These are phyloP conservation scores for Nannochloropsis granulata DNA, from an alignment of 108 stramenopile species.

Conservation along the genomic window DNA sequence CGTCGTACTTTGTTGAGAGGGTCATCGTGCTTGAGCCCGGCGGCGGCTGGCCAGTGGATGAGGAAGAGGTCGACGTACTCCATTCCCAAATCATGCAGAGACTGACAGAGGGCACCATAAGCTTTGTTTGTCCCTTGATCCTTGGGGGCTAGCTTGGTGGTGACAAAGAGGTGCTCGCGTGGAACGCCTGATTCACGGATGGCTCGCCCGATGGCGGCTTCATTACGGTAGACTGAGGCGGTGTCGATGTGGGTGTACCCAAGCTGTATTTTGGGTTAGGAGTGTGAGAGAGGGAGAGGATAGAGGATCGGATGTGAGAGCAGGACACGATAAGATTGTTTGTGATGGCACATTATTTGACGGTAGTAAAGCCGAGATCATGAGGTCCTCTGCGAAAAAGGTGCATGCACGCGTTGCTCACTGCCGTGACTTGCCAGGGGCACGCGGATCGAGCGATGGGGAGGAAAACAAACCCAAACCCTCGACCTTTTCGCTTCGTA, in stretches of 20 bases:
- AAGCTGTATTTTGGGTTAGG: neutral
- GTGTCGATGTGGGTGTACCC: conserved; percentile 18
- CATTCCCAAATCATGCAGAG: neutral
- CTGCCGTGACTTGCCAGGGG: too few species aligned
- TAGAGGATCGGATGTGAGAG: neutral
- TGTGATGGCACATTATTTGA: too few species aligned
- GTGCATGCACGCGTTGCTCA: too few species aligned
- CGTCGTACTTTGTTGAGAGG: neutral
- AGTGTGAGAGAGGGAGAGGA: neutral
- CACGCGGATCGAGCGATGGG: too few species aligned
- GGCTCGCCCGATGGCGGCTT: conserved; percentile 14
- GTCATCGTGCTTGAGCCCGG: neutral
- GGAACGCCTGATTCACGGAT: conserved; percentile 1
- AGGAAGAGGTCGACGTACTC: conserved; percentile 22
- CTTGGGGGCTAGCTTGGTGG: conserved; percentile 3
- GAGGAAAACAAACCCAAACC: neutral
- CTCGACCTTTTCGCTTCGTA: neutral
- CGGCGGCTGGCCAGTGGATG: conserved; percentile 14
- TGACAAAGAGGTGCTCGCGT: conserved; percentile 7
- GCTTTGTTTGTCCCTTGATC: neutral
- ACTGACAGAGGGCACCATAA: neutral
- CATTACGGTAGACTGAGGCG: conserved; percentile 18
- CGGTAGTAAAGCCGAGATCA: too few species aligned
- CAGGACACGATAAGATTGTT: too few species aligned
- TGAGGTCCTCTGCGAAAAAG: too few species aligned